Evolutionary conservation across 108 stramenopile species (phyloP).

Genomic region (Fragilaria radians): DNA sequence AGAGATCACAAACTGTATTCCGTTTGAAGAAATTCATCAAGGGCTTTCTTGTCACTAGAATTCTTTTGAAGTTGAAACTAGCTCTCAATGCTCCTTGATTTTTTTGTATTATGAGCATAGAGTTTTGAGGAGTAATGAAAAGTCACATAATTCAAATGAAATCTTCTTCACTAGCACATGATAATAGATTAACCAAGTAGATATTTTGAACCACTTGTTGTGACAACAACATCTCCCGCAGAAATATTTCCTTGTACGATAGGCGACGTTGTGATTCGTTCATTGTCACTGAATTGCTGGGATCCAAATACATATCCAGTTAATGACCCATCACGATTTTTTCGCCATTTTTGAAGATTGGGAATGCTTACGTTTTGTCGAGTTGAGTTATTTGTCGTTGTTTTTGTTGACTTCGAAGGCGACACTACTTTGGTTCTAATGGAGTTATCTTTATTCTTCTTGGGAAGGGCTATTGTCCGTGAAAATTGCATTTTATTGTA

Average conservation of each 20-base stretch:
- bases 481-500: neutral
- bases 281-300: constrained; percentile 38
- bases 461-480: neutral
- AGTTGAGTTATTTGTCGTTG: no score
- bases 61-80: no score
- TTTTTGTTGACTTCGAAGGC: neutral
- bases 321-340: constrained; percentile 56
- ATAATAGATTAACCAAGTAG: no score
- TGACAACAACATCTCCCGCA: neutral
- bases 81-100: no score
- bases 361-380: constrained; percentile 25
- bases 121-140: no score
- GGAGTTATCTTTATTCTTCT: neutral
- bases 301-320: constrained; percentile 52
- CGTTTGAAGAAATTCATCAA: no score
- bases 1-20: no score
- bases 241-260: constrained; percentile 11
- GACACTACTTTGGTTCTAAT: neutral
- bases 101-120: no score
- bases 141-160: no score
- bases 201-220: neutral
- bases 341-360: constrained; percentile 32
- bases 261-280: constrained; percentile 51
- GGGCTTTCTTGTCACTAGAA: no score
- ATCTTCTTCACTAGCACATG: no score